phyloP scores from a whole-genome alignment of 192 early-diverging fungal genomes.

The Pecoramyces ruminantium region DNA sequence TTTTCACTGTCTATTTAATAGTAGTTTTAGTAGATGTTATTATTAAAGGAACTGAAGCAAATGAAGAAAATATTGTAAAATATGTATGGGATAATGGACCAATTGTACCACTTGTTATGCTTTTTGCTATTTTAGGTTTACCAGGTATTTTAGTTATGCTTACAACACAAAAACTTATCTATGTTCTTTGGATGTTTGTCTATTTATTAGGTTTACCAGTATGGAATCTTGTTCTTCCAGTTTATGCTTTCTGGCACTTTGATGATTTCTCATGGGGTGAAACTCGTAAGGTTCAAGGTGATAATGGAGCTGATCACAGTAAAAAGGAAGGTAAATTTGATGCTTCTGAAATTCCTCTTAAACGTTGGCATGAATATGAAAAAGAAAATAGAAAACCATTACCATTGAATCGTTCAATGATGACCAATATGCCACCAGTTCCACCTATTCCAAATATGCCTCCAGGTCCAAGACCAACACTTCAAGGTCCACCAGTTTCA shows the following conservation, averaged over 20 bases:
- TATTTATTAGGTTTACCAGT: conserved; percentile 43
- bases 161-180: conserved; percentile 65
- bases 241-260: conserved; percentile 97
- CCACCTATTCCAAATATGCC: not conserved
- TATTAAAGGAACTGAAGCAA: not conserved
- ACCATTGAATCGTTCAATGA: not conserved
- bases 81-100: not conserved
- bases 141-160: conserved; percentile 16
- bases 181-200: conserved; percentile 81
- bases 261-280: conserved; percentile 99
- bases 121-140: conserved; percentile 1
- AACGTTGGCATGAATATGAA: conserved; percentile 23
- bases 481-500: not conserved
- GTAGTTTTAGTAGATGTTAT: not conserved
- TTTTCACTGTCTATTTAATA: not conserved
- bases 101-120: not conserved
- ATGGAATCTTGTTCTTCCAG: conserved; percentile 85
- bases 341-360: conserved; percentile 11
- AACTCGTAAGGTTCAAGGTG: conserved; percentile 78
- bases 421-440: not conserved
- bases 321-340: conserved; percentile 22
- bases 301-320: conserved; percentile 34
- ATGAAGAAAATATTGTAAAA: not conserved
- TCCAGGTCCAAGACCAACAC: not conserved
- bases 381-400: not conserved